These are phyloP conservation scores for Penicilliopsis zonata DNA, from an alignment of 495 filamentous ascomycete species.

Conservation along the genomic window DNA sequence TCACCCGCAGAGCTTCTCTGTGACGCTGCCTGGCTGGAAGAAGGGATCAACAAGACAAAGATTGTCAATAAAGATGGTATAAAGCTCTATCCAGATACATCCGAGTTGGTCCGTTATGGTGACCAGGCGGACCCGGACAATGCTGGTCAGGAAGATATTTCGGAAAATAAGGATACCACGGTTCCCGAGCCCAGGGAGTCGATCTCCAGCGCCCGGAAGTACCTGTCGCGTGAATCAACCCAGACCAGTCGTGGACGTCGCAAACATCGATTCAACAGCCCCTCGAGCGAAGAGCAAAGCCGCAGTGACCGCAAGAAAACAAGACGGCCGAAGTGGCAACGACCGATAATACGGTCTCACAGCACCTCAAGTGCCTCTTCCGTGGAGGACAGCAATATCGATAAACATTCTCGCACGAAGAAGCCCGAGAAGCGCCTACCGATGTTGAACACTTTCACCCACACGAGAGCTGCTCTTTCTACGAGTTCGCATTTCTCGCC, in stretches of 20 bases:
- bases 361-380: slow-evolving; percentile 22
- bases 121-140: slow-evolving; percentile 5
- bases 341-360: slow-evolving; percentile 13
- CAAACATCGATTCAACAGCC: slow-evolving; percentile 15
- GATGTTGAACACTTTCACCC: too few species aligned
- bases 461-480: neutral
- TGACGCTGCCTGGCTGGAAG: slow-evolving; percentile 77
- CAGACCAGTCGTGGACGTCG: slow-evolving; percentile 22
- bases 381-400: slow-evolving; percentile 8
- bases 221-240: slow-evolving; percentile 17
- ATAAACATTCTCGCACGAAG: slow-evolving; percentile 1
- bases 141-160: slow-evolving; percentile 6
- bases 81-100: slow-evolving; percentile 47
- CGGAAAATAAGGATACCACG: slow-evolving; percentile 5
- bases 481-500: neutral
- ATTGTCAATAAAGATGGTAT: slow-evolving; percentile 64
- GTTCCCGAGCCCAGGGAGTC: slow-evolving; percentile 6
- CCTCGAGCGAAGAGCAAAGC: slow-evolving; percentile 13
- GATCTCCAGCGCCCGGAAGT: slow-evolving; percentile 16
- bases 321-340: slow-evolving; percentile 12
- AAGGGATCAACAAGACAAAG: slow-evolving; percentile 57
- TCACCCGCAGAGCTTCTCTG: slow-evolving; percentile 71
- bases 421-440: too few species aligned
- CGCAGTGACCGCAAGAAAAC: slow-evolving; percentile 15
- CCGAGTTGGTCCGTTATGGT: slow-evolving; percentile 11